Conservation (phyloP, 1,284 basidiomycete genomes). For the Apiotrichum sp. region DNA sequence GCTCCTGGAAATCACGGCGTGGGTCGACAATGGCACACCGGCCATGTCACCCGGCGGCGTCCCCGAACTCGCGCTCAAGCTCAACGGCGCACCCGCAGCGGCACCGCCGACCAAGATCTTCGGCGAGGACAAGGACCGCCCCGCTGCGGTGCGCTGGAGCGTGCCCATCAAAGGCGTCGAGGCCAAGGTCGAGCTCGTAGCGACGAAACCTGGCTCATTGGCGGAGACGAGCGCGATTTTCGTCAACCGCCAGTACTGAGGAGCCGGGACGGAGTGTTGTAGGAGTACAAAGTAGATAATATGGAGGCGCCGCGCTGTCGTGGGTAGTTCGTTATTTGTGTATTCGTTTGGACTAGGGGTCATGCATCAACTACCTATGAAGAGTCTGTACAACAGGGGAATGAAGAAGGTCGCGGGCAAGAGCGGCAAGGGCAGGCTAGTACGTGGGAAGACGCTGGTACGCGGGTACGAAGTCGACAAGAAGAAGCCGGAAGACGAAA, state of each 20-base stretch:
- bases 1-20: constrained; percentile 40
- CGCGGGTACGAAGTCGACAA: no score
- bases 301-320: no score
- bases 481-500: no score
- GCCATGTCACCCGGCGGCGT: background rate
- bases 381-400: no score
- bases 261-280: no score
- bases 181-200: constrained; percentile 36
- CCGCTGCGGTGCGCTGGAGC: constrained; percentile 33
- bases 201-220: constrained; percentile 26
- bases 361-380: no score
- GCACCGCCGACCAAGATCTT: constrained; percentile 11
- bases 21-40: constrained; percentile 8
- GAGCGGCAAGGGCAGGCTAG: no score
- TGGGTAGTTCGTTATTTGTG: no score
- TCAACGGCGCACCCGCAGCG: constrained; percentile 27
- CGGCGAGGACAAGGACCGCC: constrained; percentile 13
- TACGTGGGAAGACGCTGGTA: no score
- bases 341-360: no score
- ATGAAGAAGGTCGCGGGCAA: no score
- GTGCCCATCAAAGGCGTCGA: constrained; percentile 29
- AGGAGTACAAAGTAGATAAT: no score
- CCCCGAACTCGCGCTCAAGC: constrained; percentile 26
- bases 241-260: constrained; percentile 31
- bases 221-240: constrained; percentile 36